A percentile compares a stretch with the other conserved stretches of the same genome.
phyloP scores from a whole-genome alignment of 306 rosid genomes.

The Prunus dulcis region DNA sequence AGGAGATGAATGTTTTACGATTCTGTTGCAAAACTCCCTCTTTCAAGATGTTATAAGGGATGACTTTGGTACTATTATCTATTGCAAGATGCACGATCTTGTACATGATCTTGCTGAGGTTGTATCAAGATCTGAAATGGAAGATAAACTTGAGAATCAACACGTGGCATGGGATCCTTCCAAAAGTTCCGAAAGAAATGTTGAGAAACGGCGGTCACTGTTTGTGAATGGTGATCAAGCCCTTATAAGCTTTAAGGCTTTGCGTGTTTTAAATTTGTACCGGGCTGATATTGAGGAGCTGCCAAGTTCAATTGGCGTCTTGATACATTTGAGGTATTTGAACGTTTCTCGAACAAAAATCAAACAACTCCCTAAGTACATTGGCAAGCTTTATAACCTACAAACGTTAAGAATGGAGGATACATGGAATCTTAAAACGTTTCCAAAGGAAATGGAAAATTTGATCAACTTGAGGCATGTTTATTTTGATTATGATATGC shows the following conservation, averaged over 20 bases:
- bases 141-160: not conserved
- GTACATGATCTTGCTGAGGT: not conserved
- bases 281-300: not conserved
- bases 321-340: constrained; percentile 10
- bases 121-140: not conserved
- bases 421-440: rapidly evolving
- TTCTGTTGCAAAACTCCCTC: not conserved
- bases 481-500: too few species aligned
- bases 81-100: not conserved
- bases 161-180: constrained; percentile 6
- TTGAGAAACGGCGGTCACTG: not conserved
- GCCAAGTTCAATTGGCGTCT: not conserved
- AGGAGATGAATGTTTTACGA: not conserved
- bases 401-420: not conserved
- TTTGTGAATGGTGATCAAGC: not conserved
- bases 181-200: not conserved
- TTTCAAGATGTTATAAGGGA: not conserved
- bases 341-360: constrained; percentile 5
- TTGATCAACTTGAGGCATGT: not conserved
- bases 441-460: not conserved
- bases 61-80: rapidly evolving
- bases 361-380: not conserved
- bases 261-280: constrained; percentile 8
- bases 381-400: not conserved
- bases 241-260: not conserved